Evolutionary conservation across 225 moss, liverwort and hornwort species (phyloP).

Genomic region (Ulota crispa): DNA sequence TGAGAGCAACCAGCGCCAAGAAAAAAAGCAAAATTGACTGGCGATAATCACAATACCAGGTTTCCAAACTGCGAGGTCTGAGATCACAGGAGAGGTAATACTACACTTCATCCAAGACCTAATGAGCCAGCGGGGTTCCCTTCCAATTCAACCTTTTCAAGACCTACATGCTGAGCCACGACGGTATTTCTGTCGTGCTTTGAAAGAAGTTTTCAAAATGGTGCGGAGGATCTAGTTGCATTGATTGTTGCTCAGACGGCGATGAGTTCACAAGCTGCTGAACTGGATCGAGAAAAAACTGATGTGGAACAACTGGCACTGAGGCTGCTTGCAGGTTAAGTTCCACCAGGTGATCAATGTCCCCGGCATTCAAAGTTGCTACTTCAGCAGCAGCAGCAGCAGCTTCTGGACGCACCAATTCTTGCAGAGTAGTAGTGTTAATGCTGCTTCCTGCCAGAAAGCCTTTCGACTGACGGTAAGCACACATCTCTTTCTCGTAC

Average conservation of each 20-base stretch:
- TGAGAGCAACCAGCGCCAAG: background rate
- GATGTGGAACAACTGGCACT: background rate
- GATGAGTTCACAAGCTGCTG: constrained; percentile 15
- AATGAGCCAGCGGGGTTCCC: background rate
- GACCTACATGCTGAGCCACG: background rate
- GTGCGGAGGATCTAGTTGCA: constrained; percentile 4
- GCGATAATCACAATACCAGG: background rate
- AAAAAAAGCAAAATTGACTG: constrained; percentile 8
- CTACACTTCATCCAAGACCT: constrained; percentile 22
- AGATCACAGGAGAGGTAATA: background rate
- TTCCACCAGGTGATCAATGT: constrained; percentile 3
- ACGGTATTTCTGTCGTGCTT: background rate
- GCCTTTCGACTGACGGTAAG: constrained; percentile 56
- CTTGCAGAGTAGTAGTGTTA: background rate
- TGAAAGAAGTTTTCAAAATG: background rate
- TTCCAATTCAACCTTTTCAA: constrained; percentile 7
- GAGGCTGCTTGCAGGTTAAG: constrained; percentile 6
- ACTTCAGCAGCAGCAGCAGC: background rate
- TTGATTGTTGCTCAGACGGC: constrained; percentile 2
- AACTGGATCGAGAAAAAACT: constrained; percentile 9
- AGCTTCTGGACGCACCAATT: constrained; percentile 18
- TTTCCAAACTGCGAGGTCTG: background rate
- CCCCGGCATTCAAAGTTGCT: constrained; percentile 11
- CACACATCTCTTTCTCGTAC: constrained; percentile 65
- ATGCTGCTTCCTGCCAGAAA: constrained; percentile 10